Percentiles rank a stretch among this genome's conserved stretches.
phyloP scores from a whole-genome alignment of 441 rosid genomes.

The Gossypium gossypioides region DNA sequence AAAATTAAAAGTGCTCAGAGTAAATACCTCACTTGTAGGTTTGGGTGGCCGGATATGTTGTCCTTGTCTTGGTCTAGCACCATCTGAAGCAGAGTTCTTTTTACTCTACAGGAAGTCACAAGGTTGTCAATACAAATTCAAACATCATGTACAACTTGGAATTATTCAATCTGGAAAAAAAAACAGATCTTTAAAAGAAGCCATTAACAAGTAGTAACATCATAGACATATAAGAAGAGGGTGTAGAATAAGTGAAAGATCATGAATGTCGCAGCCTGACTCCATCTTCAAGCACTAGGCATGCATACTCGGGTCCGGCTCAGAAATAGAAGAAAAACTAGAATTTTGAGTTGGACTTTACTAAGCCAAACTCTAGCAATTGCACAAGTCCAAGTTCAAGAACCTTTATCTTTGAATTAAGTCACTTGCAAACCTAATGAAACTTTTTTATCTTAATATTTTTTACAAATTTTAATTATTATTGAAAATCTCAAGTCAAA shows the following conservation, averaged over 20 bases:
- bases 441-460: neutral
- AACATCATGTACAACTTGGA: neutral
- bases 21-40: constrained; percentile 43
- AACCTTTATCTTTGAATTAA: neutral
- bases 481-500: neutral
- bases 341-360: neutral
- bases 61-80: constrained; percentile 31
- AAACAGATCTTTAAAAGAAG: neutral
- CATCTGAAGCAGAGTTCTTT: constrained; percentile 30
- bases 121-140: constrained; percentile 11
- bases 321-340: neutral
- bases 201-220: neutral
- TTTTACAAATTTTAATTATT: neutral
- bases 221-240: neutral
- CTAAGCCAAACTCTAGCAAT: neutral
- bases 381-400: neutral
- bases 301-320: neutral
- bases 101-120: constrained; percentile 40
- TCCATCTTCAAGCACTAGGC: neutral
- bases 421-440: neutral
- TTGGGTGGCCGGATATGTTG: constrained; percentile 27
- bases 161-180: neutral
- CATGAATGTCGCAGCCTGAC: neutral
- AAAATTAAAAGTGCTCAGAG: neutral
- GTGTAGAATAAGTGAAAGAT: neutral